phyloP scores from a whole-genome alignment of 140 eudicot genomes.

The Ambrosia hybrid region DNA sequence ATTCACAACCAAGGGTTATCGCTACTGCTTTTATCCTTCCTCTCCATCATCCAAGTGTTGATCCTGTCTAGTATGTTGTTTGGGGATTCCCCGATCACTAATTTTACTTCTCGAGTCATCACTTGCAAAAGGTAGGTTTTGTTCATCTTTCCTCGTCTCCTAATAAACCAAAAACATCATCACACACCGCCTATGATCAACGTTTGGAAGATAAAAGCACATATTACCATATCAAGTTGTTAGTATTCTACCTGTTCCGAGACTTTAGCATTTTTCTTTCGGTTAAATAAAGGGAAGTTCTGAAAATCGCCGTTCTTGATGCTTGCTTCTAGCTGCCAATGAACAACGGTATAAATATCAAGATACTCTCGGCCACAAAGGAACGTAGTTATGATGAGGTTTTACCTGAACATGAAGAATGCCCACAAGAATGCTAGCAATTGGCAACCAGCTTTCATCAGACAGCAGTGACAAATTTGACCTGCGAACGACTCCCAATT shows the following conservation, averaged over 20 bases:
- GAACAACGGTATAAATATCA: background rate
- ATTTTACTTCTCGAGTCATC: too few species aligned
- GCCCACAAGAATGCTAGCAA: slow-evolving; percentile 85
- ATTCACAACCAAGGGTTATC: background rate
- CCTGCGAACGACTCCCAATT: slow-evolving; percentile 31
- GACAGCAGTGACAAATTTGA: slow-evolving; percentile 74
- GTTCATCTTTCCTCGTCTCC: slow-evolving; percentile 41
- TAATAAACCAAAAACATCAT: slow-evolving; percentile 10
- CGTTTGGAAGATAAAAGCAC: background rate
- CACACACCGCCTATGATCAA: slow-evolving; percentile 14
- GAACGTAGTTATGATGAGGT: slow-evolving; percentile 4
- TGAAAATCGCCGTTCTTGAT: slow-evolving; percentile 71
- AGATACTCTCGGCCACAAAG: background rate
- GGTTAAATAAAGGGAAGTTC: slow-evolving; percentile 47
- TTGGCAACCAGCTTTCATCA: slow-evolving; percentile 95
- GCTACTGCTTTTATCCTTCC: slow-evolving; percentile 41
- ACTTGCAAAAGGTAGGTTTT: background rate
- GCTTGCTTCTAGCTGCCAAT: slow-evolving; percentile 88
- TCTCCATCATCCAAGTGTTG: slow-evolving; percentile 44
- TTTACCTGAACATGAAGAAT: slow-evolving; percentile 86
- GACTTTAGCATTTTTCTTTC: slow-evolving; percentile 37
- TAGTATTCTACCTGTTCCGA: slow-evolving; percentile 41
- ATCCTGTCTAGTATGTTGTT: slow-evolving; percentile 19
- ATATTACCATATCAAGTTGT: slow-evolving; percentile 5
- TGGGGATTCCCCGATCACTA: too few species aligned